These are phyloP conservation scores for Podila clonocystis DNA, from an alignment of 192 early-diverging fungal species.

Conservation along the genomic window DNA sequence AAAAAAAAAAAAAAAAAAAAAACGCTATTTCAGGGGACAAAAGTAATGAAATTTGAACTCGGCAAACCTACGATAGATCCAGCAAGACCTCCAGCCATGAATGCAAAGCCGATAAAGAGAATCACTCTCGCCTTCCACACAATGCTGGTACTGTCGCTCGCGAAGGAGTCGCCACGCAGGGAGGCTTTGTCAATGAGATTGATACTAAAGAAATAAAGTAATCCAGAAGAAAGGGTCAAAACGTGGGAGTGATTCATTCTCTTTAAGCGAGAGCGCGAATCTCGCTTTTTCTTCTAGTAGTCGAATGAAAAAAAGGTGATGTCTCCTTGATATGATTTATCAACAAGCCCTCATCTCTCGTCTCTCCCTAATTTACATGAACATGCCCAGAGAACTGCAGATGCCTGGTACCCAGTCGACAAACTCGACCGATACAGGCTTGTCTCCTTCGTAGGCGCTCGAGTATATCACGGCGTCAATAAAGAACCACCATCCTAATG, in stretches of 20 bases:
- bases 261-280: no score
- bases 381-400: constrained; percentile 64
- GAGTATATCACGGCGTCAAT: constrained; percentile 63
- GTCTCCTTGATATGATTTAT: no score
- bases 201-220: constrained; percentile 49
- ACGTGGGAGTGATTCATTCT: not conserved
- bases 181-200: constrained; percentile 63
- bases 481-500: constrained; percentile 71
- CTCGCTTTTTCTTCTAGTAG: not conserved
- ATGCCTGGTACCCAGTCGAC: constrained; percentile 71
- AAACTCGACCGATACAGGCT: constrained; percentile 53
- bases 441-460: constrained; percentile 21
- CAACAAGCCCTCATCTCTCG: no score
- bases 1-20: no score
- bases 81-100: constrained; percentile 68
- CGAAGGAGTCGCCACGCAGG: constrained; percentile 56
- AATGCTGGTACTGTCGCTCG: constrained; percentile 27
- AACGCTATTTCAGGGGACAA: not conserved
- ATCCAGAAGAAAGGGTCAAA: not conserved
- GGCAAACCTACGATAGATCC: constrained; percentile 58
- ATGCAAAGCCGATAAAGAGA: constrained; percentile 68
- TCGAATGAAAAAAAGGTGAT: not conserved
- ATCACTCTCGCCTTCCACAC: constrained; percentile 60
- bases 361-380: constrained; percentile 55
- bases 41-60: not conserved